A percentile compares a stretch with the other conserved stretches of the same genome.
phyloP scores from a whole-genome alignment of 371 early-diverging fungal genomes.

The Funneliformis caledonium region DNA sequence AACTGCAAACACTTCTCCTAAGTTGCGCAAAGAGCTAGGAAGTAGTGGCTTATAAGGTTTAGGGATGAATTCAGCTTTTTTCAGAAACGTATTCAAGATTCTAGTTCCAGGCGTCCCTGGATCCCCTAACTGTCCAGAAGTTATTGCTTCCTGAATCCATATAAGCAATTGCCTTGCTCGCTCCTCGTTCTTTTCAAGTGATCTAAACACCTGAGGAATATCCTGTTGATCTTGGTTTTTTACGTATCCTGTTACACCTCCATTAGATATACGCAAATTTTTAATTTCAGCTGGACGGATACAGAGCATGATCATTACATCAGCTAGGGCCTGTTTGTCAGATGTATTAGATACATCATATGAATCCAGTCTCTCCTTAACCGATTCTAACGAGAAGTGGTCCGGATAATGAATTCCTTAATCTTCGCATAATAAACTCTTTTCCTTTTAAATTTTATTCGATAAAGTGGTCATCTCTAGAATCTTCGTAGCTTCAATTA shows the following conservation, averaged over 20 bases:
- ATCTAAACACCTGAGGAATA: constrained; percentile 12
- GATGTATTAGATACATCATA: constrained; percentile 11
- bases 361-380: constrained; percentile 25
- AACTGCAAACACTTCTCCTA: constrained; percentile 16
- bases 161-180: constrained; percentile 17
- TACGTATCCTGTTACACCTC: constrained; percentile 17
- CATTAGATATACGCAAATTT: constrained; percentile 31
- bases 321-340: constrained; percentile 17
- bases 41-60: background rate
- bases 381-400: constrained; percentile 37
- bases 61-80: background rate
- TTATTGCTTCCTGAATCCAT: constrained; percentile 30
- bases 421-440: background rate
- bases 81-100: background rate
- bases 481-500: constrained; percentile 21
- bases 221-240: constrained; percentile 20
- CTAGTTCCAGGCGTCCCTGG: constrained; percentile 11
- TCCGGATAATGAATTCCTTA: constrained; percentile 23
- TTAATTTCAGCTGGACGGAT: constrained; percentile 27
- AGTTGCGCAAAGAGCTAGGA: background rate
- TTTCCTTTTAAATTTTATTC: constrained; percentile 8
- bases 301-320: constrained; percentile 35
- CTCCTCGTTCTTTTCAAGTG: constrained; percentile 13
- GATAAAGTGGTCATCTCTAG: constrained; percentile 11
- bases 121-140: constrained; percentile 9